Evolutionary conservation across 768 basidiomycete genomes (phyloP), one percentile per base, ranked within the genome.

Genomic region (Boletus reticuloceps): DNA sequence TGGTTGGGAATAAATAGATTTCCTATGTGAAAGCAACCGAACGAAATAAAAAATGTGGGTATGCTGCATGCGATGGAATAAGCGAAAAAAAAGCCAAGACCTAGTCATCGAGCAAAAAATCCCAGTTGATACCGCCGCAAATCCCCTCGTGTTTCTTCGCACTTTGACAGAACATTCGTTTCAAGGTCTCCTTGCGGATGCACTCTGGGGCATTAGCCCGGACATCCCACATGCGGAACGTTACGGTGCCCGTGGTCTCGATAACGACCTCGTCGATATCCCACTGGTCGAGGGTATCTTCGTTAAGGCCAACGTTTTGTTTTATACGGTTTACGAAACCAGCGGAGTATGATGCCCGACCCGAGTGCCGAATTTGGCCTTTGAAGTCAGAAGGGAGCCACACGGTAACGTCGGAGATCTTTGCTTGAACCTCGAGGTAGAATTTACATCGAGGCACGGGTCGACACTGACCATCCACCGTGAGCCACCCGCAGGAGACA

Each of bases 371-470:
- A 38, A 91, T 87, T 37, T 74, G 80, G 22, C 89, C 89, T 52
- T 75, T 81, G 72, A 91, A 91, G 64, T 91, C 88, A 36, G 88
- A 89, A 14, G 89, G 89, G 19, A 91, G 75, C 83, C 84, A 91
- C 55, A 91, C 70, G 6, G 84, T 89, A 31, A 91, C 79, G 62
- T 88, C 81, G 39, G 89, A 86, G n/a, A 75, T 71, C n/a, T 77
- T 73, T 17, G 82, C 84, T 58, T 78, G 79, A 36, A 91, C 74
- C 67, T 88, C 83, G 47, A 91, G 78, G 68, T 81, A 81, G 60
- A 86, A 83, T 65, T 77, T 78, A 36, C 77, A 78, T 53, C 79
- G 81, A 51, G 75, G 72, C 27, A 77, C 71, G 38, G 77, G 78
- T 56, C 84, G 82, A 66, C 83, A 86, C 85, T 86, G 66, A n/a